A percentile compares a stretch with the other conserved stretches of the same genome.
These are phyloP conservation scores for Ceratocystis papillata DNA, from an alignment of 2,329 filamentous ascomycete genomes.

Conservation along the genomic window DNA sequence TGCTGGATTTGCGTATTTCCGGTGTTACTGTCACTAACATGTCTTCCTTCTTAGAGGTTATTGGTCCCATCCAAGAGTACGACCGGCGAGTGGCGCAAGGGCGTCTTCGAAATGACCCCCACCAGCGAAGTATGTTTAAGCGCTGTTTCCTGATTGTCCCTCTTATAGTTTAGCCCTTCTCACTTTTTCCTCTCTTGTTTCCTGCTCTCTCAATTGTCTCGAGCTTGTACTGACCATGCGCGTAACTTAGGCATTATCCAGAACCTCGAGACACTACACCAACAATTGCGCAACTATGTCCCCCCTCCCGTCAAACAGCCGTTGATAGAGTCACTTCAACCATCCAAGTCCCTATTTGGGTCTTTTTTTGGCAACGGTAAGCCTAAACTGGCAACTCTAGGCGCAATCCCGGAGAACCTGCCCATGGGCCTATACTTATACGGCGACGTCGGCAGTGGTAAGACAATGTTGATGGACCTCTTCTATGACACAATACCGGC, in stretches of 20 bases:
- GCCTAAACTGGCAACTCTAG: slow-evolving; percentile 31
- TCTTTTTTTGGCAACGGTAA: slow-evolving; percentile 49
- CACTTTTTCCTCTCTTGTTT: no score
- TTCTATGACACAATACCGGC: slow-evolving; percentile 86
- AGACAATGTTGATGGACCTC: slow-evolving; percentile 99
- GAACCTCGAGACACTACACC: slow-evolving; percentile 76
- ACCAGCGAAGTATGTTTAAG: slow-evolving; percentile 62
- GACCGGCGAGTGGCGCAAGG: slow-evolving; percentile 66
- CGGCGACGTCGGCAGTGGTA: slow-evolving; percentile 91
- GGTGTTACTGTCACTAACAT: neutral
- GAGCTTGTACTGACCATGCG: neutral
- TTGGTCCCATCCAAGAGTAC: slow-evolving; percentile 79
- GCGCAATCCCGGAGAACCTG: slow-evolving; percentile 56
- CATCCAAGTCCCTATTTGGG: slow-evolving; percentile 44
- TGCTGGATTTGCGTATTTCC: neutral
- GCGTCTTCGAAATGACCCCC: slow-evolving; percentile 70
- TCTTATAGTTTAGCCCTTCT: neutral
- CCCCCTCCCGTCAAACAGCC: slow-evolving; percentile 68
- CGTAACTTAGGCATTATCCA: slow-evolving; percentile 63
- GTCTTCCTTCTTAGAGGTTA: slow-evolving; percentile 20
- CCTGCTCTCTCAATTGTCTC: neutral
- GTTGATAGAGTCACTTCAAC: slow-evolving; percentile 57
- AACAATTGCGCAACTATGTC: slow-evolving; percentile 63
- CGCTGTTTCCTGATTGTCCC: neutral
- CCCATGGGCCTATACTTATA: slow-evolving; percentile 90